Base-by-base conservation (phyloP, 176 grass and related monocot genomes). In the Rhipidocladum racemiflorum region DNA sequence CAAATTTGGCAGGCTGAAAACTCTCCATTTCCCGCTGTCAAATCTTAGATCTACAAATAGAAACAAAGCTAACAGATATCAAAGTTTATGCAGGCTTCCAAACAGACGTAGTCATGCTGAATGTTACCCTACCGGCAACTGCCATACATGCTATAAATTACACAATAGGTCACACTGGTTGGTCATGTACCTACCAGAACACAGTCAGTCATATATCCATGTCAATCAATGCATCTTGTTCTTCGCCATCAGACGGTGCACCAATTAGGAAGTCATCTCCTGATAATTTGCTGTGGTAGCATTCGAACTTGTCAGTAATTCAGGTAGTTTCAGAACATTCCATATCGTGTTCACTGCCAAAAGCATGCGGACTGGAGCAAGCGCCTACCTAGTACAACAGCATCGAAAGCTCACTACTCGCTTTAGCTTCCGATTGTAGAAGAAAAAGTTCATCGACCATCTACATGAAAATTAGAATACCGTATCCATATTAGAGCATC, bases 341-440 rank as follows among this genome's bases (percentile, higher is more conserved):
- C 27, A 27, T 49, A 4, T 17, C 10, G 6, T 17, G 57, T 38
- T 77, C 57, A 46, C 27, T 15, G 48, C 49, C 32, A 63, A 40
- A 29, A 45, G 2, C 20, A 38, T 77, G 54, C 20, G 55, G 12
- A 30, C 18, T 12, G 7, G 30, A 17, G 73, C 45, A 60, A 77
- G 13, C 4, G 11, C 51, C 21, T 89, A 98, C 96, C 96, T 99
- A 63, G 83, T 85, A 81, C 96, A 93, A 57, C 86, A 91, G 74
- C 96, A 99, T n/a, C 90, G 85, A 68, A 99, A 91, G 83, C 92
- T 99, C 77, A 99, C 88, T 27, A 99, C 89, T 21, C 92, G 89
- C 65, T 95, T 95, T 49, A 99, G 85, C 85, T 95, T 99, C 68
- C 92, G 94, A 71, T 99, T 95, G 82, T 99, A 99, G 87, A 99